Base-by-base conservation (phyloP, 2,329 filamentous ascomycete species). In the Venturia asperata region DNA sequence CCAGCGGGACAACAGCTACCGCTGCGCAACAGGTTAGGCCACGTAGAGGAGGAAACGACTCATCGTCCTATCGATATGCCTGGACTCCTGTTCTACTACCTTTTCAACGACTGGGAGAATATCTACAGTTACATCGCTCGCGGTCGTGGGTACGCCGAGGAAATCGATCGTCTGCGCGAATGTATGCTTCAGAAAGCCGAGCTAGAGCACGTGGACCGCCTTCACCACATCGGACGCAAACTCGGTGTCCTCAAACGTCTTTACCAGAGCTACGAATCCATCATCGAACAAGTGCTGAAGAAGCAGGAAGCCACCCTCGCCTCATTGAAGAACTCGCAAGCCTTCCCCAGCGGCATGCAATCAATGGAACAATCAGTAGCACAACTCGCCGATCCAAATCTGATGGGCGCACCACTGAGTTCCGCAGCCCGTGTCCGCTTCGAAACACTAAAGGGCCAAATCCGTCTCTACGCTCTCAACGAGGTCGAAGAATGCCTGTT, bases 31-130 rank as follows among this genome's bases (percentile, higher is more conserved):
- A 75, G 78, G 5, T 70, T 81, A 7, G 79, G 79, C 10, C 70
- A 76, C 64, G 79, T 74, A 15, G 74, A 77, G 17, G 77, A 79
- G 68, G 79, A 81, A 68, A 77, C 76, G 1, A 77, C 75, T 0
- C 79, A 81, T 67, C 73, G 77, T 65, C 69, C 77, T 7, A 79
- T 80, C 2, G 85, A 87, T 69, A 81, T 81, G 1, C 81, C 85
- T 0, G 85, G 84, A 24, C 77, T 85, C 24, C 75, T 87, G 2
- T 87, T 87, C 74, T 88, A 87, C 72, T 87, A 87, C 69, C 75
- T 88, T 0, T 88, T 88, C 69, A 85, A 88, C 70, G 85, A 87
- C 70, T 87, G 86, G 77, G 80, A 80, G 43, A 83, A 84, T 3
- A 84, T 83, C 0, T 84, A 83, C 63, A 80, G 80, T 34, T 77